phyloP scores from a whole-genome alignment of 2,329 filamentous ascomycete genomes.

The Xylogone sp. region DNA sequence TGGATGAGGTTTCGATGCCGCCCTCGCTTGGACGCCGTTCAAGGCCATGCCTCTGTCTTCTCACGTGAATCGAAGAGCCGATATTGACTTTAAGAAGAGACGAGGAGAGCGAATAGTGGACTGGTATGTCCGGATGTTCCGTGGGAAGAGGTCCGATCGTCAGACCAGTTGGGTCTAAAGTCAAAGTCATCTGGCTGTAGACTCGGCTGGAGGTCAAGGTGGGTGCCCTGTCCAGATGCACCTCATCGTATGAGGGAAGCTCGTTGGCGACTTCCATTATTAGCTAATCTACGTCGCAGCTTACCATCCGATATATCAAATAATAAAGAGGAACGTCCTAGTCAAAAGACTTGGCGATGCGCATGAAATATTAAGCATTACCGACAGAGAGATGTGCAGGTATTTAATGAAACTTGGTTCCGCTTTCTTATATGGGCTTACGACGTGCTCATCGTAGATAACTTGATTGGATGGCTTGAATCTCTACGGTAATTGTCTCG shows the following conservation, averaged over 20 bases:
- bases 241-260: neutral
- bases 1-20: neutral
- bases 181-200: neutral
- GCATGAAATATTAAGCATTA: too few relatives aligned
- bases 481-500: too few relatives aligned
- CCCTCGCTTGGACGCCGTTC: neutral
- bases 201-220: neutral
- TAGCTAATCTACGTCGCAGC: too few relatives aligned
- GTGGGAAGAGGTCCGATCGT: neutral
- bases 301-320: too few relatives aligned
- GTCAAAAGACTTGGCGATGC: too few relatives aligned
- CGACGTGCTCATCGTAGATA: too few relatives aligned
- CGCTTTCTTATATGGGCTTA: too few relatives aligned
- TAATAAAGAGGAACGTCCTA: too few relatives aligned
- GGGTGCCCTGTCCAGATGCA: neutral
- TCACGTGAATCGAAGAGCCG: neutral
- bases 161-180: neutral
- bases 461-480: too few relatives aligned
- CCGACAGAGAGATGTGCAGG: too few relatives aligned
- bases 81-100: neutral
- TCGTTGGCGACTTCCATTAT: neutral
- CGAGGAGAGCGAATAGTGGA: neutral
- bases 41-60: neutral
- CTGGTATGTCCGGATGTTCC: neutral
- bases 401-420: too few relatives aligned